Percentiles rank a stretch among this genome's conserved stretches.
These are phyloP conservation scores for Russula griseocarnosa DNA, from an alignment of 768 basidiomycete genomes.

Conservation along the genomic window DNA sequence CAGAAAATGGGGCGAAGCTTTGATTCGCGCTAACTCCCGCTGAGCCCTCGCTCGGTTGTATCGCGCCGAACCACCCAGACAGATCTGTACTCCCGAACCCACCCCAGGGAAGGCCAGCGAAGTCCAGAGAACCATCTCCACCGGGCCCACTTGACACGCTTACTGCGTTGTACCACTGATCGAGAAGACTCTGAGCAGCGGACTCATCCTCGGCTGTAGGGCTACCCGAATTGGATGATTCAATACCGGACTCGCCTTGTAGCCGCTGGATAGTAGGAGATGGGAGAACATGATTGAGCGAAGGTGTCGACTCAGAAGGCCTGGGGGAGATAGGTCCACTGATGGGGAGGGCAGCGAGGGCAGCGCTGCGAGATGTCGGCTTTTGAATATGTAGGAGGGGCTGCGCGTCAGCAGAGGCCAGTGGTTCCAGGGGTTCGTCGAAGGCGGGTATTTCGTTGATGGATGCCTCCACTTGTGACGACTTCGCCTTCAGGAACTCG, in stretches of 20 bases:
- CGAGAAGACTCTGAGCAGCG: constrained; percentile 70
- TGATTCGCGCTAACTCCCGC: background rate
- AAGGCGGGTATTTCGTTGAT: constrained; percentile 17
- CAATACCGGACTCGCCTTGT: constrained; percentile 51
- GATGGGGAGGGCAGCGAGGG: constrained; percentile 13
- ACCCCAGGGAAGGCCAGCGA: constrained; percentile 30
- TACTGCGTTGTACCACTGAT: constrained; percentile 83
- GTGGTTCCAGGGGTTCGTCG: constrained; percentile 21
- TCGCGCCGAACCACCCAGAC: constrained; percentile 28
- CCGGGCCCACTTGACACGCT: constrained; percentile 42
- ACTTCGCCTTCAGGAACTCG: constrained; percentile 70
- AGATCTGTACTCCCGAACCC: constrained; percentile 27
- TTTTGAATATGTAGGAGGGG: constrained; percentile 20
- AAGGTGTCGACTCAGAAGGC: constrained; percentile 35
- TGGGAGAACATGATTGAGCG: constrained; percentile 35
- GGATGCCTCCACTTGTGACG: constrained; percentile 42
- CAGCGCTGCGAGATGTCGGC: constrained; percentile 32
- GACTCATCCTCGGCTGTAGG: constrained; percentile 66
- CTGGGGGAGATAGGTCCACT: constrained; percentile 26
- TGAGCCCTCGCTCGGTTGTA: constrained; percentile 4
- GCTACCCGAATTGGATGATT: constrained; percentile 65
- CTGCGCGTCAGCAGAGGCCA: constrained; percentile 15
- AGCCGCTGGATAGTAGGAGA: constrained; percentile 60
- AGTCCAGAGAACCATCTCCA: constrained; percentile 38
- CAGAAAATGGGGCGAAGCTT: constrained; percentile 11